phyloP scores from a whole-genome alignment of 805 yeast species.

The Tetrapisispora phaffii region DNA sequence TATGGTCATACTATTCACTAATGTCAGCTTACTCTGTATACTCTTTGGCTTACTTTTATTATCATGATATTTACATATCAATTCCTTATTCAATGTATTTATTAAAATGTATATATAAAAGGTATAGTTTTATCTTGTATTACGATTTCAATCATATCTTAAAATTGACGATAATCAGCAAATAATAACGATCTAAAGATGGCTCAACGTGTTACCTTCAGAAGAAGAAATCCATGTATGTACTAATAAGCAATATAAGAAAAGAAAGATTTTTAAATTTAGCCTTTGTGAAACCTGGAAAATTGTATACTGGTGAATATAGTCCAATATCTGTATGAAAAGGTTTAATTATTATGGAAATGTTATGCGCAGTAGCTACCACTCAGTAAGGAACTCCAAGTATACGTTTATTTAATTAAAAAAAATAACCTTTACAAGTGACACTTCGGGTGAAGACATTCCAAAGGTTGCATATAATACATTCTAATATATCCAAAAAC shows the following conservation, averaged over 20 bases:
- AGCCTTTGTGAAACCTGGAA: not conserved
- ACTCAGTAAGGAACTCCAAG: too few species aligned
- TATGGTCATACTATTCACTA: not conserved
- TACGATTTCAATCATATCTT: not conserved
- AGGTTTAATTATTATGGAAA: not conserved
- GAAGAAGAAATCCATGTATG: conserved; percentile 99
- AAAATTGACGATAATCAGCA: conserved; percentile 3
- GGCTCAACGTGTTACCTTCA: conserved; percentile 99
- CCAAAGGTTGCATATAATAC: too few species aligned
- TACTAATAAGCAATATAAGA: conserved; percentile 16
- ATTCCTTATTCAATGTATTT: not conserved
- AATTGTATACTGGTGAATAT: not conserved
- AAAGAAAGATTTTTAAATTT: not conserved
- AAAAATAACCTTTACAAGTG: too few species aligned
- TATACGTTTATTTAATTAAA: too few species aligned
- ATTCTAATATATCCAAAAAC: too few species aligned
- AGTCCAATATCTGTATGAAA: not conserved
- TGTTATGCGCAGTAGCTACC: not conserved
- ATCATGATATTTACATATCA: too few species aligned
- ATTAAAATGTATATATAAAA: not conserved
- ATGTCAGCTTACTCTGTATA: not conserved
- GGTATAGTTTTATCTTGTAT: not conserved
- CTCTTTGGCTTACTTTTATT: not conserved
- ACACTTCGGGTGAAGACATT: too few species aligned
- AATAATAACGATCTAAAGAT: conserved; percentile 39